Evolutionary conservation across 306 rosid species (phyloP).

Genomic region (Quercus dentata): DNA sequence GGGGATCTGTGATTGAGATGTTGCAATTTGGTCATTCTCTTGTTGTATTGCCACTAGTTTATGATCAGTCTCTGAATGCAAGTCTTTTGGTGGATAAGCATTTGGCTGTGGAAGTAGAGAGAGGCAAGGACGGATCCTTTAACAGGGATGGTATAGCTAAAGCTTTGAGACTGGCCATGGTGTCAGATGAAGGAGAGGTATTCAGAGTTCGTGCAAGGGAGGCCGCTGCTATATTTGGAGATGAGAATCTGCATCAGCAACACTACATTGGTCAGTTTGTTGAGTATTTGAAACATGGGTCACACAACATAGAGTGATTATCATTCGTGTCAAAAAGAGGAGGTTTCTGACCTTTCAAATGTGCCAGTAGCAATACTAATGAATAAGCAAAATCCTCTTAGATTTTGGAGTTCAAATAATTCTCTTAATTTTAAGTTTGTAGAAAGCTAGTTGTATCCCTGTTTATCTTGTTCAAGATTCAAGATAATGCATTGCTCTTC

Average conservation of each 20-base stretch:
- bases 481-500: too few species aligned
- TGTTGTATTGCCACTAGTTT: slow-evolving; percentile 30
- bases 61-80: slow-evolving; percentile 44
- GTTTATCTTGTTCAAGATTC: too few species aligned
- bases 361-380: too few species aligned
- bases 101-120: slow-evolving; percentile 32
- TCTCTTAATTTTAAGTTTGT: too few species aligned
- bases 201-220: slow-evolving; percentile 27
- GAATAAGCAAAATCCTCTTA: too few species aligned
- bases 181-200: slow-evolving; percentile 36
- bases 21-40: slow-evolving; percentile 39
- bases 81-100: slow-evolving; percentile 37
- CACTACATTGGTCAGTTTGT: slow-evolving; percentile 11
- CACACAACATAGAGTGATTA: too few species aligned
- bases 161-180: slow-evolving; percentile 26
- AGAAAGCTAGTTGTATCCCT: too few species aligned
- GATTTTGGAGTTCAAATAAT: too few species aligned
- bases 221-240: slow-evolving; percentile 20
- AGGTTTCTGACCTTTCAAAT: too few species aligned
- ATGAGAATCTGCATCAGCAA: slow-evolving; percentile 14
- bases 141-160: slow-evolving; percentile 30
- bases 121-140: slow-evolving; percentile 38
- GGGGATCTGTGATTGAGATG: slow-evolving; percentile 43
- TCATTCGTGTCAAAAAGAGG: too few species aligned
- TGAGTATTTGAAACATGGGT: not conserved